Percentiles rank a stretch among this genome's conserved stretches.
Conservation (phyloP, 768 basidiomycete genomes). For the Porphyrellus cyaneotinctus region DNA sequence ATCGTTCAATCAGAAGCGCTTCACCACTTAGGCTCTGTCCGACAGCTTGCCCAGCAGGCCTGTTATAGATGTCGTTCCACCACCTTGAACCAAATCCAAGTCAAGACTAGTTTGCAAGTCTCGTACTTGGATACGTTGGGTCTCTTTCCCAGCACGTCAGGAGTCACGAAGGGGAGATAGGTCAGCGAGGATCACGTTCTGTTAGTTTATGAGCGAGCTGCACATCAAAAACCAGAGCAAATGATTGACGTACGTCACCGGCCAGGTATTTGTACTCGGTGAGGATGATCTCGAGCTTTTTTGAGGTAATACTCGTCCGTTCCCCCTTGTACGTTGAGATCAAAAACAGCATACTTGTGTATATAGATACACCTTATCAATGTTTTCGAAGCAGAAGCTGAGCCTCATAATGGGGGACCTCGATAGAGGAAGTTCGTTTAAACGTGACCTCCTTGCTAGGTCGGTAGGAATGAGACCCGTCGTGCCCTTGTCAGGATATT, state of each 20-base stretch:
- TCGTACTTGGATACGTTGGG: constrained; percentile 44
- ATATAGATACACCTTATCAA: constrained; percentile 46
- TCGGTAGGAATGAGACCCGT: constrained; percentile 45
- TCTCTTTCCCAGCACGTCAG: constrained; percentile 28
- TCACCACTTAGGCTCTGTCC: constrained; percentile 19
- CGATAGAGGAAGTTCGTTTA: constrained; percentile 40
- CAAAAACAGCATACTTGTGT: background rate
- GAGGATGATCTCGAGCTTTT: constrained; percentile 50
- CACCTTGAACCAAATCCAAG: constrained; percentile 35
- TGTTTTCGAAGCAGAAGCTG: constrained; percentile 45
- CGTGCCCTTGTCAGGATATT: constrained; percentile 50
- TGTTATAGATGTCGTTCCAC: constrained; percentile 46
- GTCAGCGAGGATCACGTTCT: constrained; percentile 53
- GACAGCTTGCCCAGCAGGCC: constrained; percentile 46
- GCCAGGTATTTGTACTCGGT: constrained; percentile 52
- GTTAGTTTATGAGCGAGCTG: background rate
- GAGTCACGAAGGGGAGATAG: constrained; percentile 30
- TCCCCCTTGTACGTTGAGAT: constrained; percentile 51
- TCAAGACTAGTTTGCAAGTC: background rate
- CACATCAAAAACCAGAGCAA: background rate
- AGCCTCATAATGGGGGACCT: constrained; percentile 48
- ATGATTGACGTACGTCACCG: constrained; percentile 43
- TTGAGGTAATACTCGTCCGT: too few species aligned
- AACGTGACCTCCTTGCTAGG: constrained; percentile 30
- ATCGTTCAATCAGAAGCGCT: too few species aligned